phyloP scores from a whole-genome alignment of 2,329 filamentous ascomycete genomes.

The Penicillium sp. region DNA sequence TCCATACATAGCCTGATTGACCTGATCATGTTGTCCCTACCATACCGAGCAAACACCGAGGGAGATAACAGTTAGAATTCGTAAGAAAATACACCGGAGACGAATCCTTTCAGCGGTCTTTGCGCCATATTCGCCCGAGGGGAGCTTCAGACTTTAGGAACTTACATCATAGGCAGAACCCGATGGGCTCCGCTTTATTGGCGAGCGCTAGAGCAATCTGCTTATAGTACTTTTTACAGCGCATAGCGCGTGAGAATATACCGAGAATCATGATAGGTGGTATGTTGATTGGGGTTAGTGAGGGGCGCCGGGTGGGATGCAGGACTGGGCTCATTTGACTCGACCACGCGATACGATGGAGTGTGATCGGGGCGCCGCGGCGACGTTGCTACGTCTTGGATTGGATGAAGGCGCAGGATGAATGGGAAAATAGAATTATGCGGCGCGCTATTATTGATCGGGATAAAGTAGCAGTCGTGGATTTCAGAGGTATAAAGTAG shows the following conservation, averaged over 20 bases:
- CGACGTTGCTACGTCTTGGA: background rate
- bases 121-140: background rate
- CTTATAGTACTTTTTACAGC: conserved; percentile 2
- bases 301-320: conserved; percentile 5
- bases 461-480: background rate
- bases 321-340: conserved; percentile 15
- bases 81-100: conserved; percentile 16
- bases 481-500: conserved; percentile 16
- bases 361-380: conserved; percentile 4
- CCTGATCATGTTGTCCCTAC: background rate
- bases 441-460: background rate
- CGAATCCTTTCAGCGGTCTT: background rate
- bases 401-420: conserved; percentile 7
- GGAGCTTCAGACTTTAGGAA: background rate
- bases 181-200: conserved; percentile 8
- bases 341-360: conserved; percentile 16
- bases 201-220: conserved; percentile 12
- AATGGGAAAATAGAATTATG: background rate
- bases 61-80: background rate
- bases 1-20: background rate
- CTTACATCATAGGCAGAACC: background rate
- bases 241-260: conserved; percentile 17
- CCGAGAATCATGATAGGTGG: conserved; percentile 1
- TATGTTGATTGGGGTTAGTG: conserved; percentile 3
- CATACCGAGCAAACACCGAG: conserved; percentile 2